Evolutionary conservation across 495 filamentous ascomycete genomes (phyloP).

Genomic region (Aspergillus coremiiformis): DNA sequence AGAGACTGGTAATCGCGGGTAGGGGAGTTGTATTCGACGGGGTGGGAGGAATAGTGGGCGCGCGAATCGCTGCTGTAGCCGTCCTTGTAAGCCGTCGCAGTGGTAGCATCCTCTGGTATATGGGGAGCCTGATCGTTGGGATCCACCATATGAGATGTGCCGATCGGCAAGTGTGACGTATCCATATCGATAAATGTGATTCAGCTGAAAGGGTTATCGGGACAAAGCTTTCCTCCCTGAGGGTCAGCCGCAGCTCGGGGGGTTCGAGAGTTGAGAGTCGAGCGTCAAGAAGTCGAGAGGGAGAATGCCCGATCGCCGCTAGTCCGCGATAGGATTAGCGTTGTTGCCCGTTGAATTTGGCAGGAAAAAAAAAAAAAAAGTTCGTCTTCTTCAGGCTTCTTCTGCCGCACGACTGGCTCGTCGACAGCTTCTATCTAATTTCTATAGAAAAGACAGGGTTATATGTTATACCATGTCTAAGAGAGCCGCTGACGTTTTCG

Average conservation of each 20-base stretch:
- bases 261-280: no score
- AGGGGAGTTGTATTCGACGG: constrained; percentile 38
- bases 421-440: constrained; percentile 9
- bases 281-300: constrained; percentile 7
- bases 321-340: constrained; percentile 37
- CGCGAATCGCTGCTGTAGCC: constrained; percentile 41
- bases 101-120: constrained; percentile 27
- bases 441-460: not conserved
- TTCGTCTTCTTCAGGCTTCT: constrained; percentile 3
- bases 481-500: constrained; percentile 51
- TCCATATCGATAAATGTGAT: not conserved
- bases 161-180: constrained; percentile 19
- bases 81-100: constrained; percentile 23
- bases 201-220: not conserved
- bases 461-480: constrained; percentile 55
- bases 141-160: constrained; percentile 20
- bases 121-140: constrained; percentile 18
- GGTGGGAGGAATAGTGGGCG: constrained; percentile 37
- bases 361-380: constrained; percentile 22
- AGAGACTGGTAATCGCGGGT: constrained; percentile 34
- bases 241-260: constrained; percentile 18
- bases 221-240: not conserved
- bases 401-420: constrained; percentile 20
- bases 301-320: constrained; percentile 33
- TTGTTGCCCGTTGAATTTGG: constrained; percentile 14